phyloP scores from a whole-genome alignment of 2,329 filamentous ascomycete genomes.

The Aspergillus sp. region DNA sequence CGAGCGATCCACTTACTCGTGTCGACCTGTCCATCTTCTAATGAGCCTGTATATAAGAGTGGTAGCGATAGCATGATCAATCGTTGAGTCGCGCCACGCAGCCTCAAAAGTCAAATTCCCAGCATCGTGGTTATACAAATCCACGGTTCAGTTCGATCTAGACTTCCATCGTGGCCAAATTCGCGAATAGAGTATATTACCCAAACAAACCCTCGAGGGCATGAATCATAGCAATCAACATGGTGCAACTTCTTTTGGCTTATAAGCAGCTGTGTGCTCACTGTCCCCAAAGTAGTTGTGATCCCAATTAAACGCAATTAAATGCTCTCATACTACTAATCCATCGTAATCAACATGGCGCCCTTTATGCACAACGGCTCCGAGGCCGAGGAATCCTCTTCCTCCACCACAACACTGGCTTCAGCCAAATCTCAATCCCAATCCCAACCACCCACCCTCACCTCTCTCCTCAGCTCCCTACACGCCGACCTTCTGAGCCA shows the following conservation, averaged over 20 bases:
- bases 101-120: too few relatives aligned
- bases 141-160: not conserved
- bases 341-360: not conserved
- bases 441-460: not conserved
- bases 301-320: too few relatives aligned
- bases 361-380: not conserved
- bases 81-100: not conserved
- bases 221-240: not conserved
- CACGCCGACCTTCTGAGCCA: slow-evolving; percentile 14
- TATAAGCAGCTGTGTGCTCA: too few relatives aligned
- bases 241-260: too few relatives aligned
- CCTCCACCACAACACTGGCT: not conserved
- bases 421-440: not conserved
- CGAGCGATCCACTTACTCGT: not conserved
- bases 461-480: not conserved
- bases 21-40: not conserved
- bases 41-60: not conserved
- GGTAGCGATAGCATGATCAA: not conserved
- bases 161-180: not conserved
- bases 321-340: too few relatives aligned
- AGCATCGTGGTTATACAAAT: not conserved
- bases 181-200: not conserved
- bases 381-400: not conserved
- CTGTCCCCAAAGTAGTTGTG: too few relatives aligned
- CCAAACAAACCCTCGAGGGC: not conserved